These are phyloP conservation scores for Beauveria asiatica DNA, from an alignment of 2,329 filamentous ascomycete genomes.

Conservation along the genomic window DNA sequence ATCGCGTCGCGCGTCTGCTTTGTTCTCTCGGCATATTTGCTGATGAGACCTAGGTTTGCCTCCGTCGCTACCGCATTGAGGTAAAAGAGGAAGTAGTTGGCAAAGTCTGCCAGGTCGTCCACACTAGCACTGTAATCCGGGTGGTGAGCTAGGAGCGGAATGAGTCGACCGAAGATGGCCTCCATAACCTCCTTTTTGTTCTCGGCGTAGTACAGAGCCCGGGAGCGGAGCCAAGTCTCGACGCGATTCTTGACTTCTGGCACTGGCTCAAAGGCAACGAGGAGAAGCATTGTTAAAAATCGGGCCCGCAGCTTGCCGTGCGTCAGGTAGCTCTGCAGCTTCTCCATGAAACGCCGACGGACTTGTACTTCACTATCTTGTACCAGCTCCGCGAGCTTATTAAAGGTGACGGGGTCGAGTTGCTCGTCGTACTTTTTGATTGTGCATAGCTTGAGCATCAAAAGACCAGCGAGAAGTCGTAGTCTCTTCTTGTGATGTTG, in stretches of 20 bases:
- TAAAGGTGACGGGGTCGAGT: conserved; percentile 66
- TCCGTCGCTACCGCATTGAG: conserved; percentile 74
- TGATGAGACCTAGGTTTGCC: conserved; percentile 80
- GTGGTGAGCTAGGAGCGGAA: conserved; percentile 87
- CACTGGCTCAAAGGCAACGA: conserved; percentile 84
- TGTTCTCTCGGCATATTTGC: conserved; percentile 83
- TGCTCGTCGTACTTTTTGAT: conserved; percentile 67
- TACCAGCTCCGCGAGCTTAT: conserved; percentile 68
- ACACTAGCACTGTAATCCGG: conserved; percentile 69
- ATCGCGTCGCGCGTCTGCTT: conserved; percentile 85
- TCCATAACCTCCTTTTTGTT: conserved; percentile 63
- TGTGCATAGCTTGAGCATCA: conserved; percentile 76
- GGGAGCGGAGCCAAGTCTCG: conserved; percentile 82
- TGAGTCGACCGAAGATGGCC: conserved; percentile 67
- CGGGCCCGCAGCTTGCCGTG: conserved; percentile 60
- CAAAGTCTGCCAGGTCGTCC: conserved; percentile 69
- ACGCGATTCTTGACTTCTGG: conserved; percentile 63
- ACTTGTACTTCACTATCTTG: conserved; percentile 72
- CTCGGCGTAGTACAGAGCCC: conserved; percentile 56
- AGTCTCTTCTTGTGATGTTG: conserved; percentile 71
- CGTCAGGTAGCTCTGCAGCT: conserved; percentile 84
- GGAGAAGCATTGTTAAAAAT: conserved; percentile 84
- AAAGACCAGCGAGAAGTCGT: conserved; percentile 70
- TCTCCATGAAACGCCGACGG: conserved; percentile 69
- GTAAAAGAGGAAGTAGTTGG: conserved; percentile 85